Percentiles rank a stretch among this genome's conserved stretches.
phyloP scores from a whole-genome alignment of 1,284 basidiomycete genomes.

The Sporisorium scitamineum region DNA sequence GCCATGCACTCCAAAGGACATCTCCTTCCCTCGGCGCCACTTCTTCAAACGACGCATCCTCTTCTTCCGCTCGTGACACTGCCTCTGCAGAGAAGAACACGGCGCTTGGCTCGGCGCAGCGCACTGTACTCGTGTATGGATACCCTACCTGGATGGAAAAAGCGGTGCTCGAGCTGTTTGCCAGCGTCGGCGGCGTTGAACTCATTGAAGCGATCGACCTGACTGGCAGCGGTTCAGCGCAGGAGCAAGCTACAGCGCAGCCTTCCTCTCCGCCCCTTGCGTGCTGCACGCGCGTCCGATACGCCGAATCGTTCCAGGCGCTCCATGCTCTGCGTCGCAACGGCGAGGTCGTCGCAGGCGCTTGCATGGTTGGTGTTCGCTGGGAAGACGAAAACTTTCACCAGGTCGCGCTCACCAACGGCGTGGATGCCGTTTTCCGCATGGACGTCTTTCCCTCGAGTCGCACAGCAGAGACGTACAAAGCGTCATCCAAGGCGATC shows the following conservation, averaged over 20 bases:
- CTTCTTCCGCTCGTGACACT: conserved; percentile 3
- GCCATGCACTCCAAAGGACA: conserved; percentile 8
- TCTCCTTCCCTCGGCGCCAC: conserved; percentile 22
- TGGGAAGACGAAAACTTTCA: conserved; percentile 63
- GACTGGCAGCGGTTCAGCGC: conserved; percentile 42
- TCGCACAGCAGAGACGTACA: conserved; percentile 35
- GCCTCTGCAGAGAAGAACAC: conserved; percentile 21
- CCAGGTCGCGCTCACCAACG: conserved; percentile 49
- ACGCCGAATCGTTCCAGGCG: conserved; percentile 52
- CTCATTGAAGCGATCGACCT: conserved; percentile 53
- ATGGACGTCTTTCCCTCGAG: conserved; percentile 47
- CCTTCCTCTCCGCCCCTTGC: conserved; percentile 34
- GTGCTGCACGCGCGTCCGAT: conserved; percentile 48
- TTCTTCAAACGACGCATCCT: conserved; percentile 8
- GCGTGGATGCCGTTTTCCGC: conserved; percentile 56
- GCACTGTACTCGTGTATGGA: conserved; percentile 56
- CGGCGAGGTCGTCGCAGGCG: conserved; percentile 53
- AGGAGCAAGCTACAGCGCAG: conserved; percentile 31
- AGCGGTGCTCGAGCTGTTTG: conserved; percentile 53
- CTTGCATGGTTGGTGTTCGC: conserved; percentile 57
- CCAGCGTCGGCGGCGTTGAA: conserved; percentile 49
- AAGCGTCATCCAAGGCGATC: conserved; percentile 35
- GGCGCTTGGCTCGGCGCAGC: conserved; percentile 38
- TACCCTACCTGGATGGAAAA: conserved; percentile 55
- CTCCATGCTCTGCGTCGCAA: conserved; percentile 56